A percentile compares a stretch with the other conserved stretches of the same genome.
Conservation (phyloP, 208 protist species). For the Leishmania lainsoni region DNA sequence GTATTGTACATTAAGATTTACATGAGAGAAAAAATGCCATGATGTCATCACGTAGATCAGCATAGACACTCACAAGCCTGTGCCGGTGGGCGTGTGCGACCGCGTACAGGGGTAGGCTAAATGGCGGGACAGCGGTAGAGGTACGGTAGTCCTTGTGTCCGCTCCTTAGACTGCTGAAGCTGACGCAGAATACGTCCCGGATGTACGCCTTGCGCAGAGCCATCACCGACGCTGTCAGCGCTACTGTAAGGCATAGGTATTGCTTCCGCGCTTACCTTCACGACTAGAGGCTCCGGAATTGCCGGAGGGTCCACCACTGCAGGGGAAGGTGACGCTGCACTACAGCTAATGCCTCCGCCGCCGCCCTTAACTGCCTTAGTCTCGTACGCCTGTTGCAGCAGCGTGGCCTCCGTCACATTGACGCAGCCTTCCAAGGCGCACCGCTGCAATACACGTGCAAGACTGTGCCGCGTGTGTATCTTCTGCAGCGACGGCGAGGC, state of each 20-base stretch:
- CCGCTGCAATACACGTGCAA: conserved; percentile 80
- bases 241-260: conserved; percentile 7
- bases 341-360: not conserved
- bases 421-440: conserved; percentile 62
- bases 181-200: conserved; percentile 57
- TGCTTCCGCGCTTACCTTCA: conserved; percentile 55
- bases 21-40: not conserved
- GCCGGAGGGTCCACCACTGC: conserved; percentile 18
- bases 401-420: conserved; percentile 46
- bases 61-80: not conserved
- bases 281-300: conserved; percentile 43
- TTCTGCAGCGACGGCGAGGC: conserved; percentile 82
- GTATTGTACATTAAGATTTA: conserved; percentile 14
- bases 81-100: not conserved
- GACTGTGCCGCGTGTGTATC: conserved; percentile 85
- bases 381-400: conserved; percentile 15
- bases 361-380: not conserved
- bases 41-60: not conserved
- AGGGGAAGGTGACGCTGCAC: not conserved
- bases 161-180: conserved; percentile 83
- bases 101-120: conserved; percentile 29
- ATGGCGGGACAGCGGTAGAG: conserved; percentile 93
- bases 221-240: conserved; percentile 7
- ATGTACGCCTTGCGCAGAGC: not conserved
- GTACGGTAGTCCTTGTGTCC: conserved; percentile 89